These are phyloP conservation scores for Rhizophora apiculata DNA, from an alignment of 345 rosid genomes.

Conservation along the genomic window DNA sequence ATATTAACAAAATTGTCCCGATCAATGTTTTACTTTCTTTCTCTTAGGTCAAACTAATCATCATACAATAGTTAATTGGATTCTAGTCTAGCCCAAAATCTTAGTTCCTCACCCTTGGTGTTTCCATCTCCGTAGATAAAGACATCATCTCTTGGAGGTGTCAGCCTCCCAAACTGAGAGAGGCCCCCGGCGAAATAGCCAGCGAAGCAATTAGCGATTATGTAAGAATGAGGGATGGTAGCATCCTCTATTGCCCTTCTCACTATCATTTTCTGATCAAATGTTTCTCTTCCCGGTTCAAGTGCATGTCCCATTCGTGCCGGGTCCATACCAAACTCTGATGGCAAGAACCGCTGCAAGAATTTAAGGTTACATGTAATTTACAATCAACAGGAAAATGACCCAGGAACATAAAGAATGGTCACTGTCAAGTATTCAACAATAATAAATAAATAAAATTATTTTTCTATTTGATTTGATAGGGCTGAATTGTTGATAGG, in stretches of 20 bases:
- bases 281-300: constrained; percentile 73
- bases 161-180: constrained; percentile 52
- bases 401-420: too few species aligned
- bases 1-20: neutral
- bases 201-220: constrained; percentile 71
- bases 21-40: too few species aligned
- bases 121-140: constrained; percentile 69
- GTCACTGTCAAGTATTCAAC: too few species aligned
- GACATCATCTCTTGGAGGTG: constrained; percentile 56
- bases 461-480: too few species aligned
- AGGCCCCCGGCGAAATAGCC: constrained; percentile 76
- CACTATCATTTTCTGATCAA: constrained; percentile 77
- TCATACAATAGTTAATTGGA: too few species aligned
- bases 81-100: neutral
- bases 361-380: neutral
- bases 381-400: too few species aligned
- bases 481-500: too few species aligned
- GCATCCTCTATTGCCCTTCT: constrained; percentile 73
- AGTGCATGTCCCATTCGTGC: constrained; percentile 66
- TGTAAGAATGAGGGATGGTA: constrained; percentile 69
- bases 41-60: too few species aligned
- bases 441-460: too few species aligned
- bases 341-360: constrained; percentile 73
- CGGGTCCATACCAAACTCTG: constrained; percentile 93
- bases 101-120: constrained; percentile 48